These are phyloP conservation scores for Claviceps arundinis DNA, from an alignment of 2,329 filamentous ascomycete species.

Conservation along the genomic window DNA sequence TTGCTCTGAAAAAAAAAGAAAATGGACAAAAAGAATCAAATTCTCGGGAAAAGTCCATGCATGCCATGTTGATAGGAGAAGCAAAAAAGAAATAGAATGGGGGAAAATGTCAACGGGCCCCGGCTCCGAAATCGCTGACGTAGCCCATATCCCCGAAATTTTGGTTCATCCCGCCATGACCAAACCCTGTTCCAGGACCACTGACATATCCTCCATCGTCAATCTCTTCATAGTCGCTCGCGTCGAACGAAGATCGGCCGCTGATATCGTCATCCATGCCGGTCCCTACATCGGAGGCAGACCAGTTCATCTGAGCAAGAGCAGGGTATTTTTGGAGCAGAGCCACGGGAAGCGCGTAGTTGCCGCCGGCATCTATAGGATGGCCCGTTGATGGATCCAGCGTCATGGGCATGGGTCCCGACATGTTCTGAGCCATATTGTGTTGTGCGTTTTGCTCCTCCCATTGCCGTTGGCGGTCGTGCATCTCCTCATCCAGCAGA, in stretches of 20 bases:
- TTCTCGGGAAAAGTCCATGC: neutral
- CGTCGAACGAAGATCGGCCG: conserved; percentile 70
- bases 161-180: conserved; percentile 41
- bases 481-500: conserved; percentile 85
- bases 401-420: conserved; percentile 39
- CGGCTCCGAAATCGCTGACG: conserved; percentile 38
- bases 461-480: conserved; percentile 64
- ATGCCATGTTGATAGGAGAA: neutral
- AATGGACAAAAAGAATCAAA: neutral
- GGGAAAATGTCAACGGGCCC: conserved; percentile 21
- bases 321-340: conserved; percentile 86
- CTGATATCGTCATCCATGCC: conserved; percentile 64
- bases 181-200: conserved; percentile 46
- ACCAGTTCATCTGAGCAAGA: conserved; percentile 82
- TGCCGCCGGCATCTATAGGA: conserved; percentile 40
- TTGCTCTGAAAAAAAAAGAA: neutral
- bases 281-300: conserved; percentile 48
- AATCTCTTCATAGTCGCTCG: conserved; percentile 62
- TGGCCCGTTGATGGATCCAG: conserved; percentile 48
- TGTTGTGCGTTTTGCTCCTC: conserved; percentile 59
- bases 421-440: conserved; percentile 48
- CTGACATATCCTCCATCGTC: conserved; percentile 58
- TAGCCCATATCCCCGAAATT: conserved; percentile 40
- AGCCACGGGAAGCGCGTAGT: conserved; percentile 69
- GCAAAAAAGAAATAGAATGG: neutral